Evolutionary conservation across 2,329 filamentous ascomycete species (phyloP), one percentile per base, ranked within the genome.

Genomic region (Pseudocercospora cruenta): DNA sequence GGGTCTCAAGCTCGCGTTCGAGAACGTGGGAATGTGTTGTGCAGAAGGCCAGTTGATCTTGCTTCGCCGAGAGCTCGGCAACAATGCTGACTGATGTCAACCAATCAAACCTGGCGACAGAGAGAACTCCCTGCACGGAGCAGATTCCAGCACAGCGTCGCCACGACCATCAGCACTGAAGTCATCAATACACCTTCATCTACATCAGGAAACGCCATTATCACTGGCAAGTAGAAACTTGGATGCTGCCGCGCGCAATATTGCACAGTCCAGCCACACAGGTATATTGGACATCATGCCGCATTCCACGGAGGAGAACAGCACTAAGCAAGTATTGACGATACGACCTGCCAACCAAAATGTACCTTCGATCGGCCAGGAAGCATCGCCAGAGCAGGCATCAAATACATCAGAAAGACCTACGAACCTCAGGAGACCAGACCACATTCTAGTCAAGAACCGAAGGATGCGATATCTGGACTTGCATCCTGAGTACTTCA

Each of bases 381-480:
- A 26, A 1, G 31, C 9, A n/a, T 24, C 21, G 3, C 4, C 24
- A 4, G 10, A 24, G 16, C 21, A 54, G 24, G 1, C 51, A 28
- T 24, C 51, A 24, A 51, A 19, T 10, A 2, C 14, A 10, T 51
- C 51, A n/a, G 51, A 54, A 28, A 22, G 24, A 28, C 21, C 4
- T 7, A n/a, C 4, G 22, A 7, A 54, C 9, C 24, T 54, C 10
- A n/a, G 51, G 6, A 12, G 51, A 36, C 21, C 57, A 61, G 31
- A 65, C 43, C 65, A 67, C n/a, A 66, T 69, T 22, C 58, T 45
- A 51, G 67, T 70, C 26, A 92, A 91, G 79, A 96, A 96, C 79
- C 86, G 93, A 59, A 87, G 93, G 14, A 90, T 91, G 70, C 88
- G 90, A 73, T 96, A 93, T 75, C 84, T 96, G 24, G 86, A 90